A percentile compares a stretch with the other conserved stretches of the same genome.
Evolutionary conservation across 192 early-diverging fungal species (phyloP).

Genomic region (Geosiphon pyriformis): DNA sequence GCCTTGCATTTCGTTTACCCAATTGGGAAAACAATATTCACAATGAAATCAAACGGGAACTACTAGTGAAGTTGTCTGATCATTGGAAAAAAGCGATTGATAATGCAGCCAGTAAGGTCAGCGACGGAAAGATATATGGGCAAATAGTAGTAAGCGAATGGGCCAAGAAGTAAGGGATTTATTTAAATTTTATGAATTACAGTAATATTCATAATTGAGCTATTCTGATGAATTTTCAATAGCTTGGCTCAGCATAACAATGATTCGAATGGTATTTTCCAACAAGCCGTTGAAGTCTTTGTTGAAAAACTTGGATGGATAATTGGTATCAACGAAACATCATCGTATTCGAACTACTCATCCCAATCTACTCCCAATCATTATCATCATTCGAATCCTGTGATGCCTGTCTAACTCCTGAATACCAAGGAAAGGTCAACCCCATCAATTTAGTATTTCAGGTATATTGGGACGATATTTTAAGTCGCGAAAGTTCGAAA

Average conservation of each 20-base stretch:
- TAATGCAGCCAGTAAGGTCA: constrained; percentile 64
- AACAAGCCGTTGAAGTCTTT: constrained; percentile 56
- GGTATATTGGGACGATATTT: no score
- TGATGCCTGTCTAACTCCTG: not conserved
- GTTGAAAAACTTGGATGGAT: constrained; percentile 63
- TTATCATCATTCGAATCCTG: not conserved
- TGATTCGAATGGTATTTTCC: constrained; percentile 56
- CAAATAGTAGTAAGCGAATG: constrained; percentile 76
- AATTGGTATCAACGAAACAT: constrained; percentile 46
- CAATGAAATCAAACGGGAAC: constrained; percentile 58
- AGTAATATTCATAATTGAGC: no score
- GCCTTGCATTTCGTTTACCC: constrained; percentile 71
- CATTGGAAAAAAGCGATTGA: constrained; percentile 74
- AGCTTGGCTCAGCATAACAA: constrained; percentile 59
- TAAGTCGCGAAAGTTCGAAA: no score
- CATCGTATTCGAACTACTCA: not conserved
- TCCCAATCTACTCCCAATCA: not conserved
- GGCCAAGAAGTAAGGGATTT: constrained; percentile 58
- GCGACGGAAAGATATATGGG: constrained; percentile 79
- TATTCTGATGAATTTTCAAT: no score
- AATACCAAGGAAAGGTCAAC: no score
- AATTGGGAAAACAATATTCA: constrained; percentile 67
- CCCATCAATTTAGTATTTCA: no score
- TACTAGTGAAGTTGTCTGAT: constrained; percentile 65
- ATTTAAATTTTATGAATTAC: no score